phyloP scores from a whole-genome alignment of 768 basidiomycete species.

The Leccinum barrowsii region DNA sequence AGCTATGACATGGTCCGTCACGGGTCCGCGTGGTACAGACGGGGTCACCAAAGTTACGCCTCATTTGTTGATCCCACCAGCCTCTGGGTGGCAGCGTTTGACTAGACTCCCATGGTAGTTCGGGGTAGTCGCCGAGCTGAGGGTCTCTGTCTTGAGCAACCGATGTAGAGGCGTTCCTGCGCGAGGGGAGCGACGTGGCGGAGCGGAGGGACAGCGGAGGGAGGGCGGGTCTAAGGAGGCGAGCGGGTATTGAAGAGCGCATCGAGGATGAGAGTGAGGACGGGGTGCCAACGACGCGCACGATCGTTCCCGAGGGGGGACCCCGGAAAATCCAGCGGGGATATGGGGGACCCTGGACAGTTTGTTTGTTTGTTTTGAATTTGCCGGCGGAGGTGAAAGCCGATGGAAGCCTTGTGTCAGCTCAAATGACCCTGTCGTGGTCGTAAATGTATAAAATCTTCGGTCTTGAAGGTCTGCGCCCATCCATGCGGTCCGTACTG shows the following conservation, averaged over 20 bases:
- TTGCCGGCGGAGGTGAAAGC: slow-evolving; percentile 11
- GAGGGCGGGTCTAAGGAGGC: slow-evolving; percentile 15
- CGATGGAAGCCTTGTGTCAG: slow-evolving; percentile 7
- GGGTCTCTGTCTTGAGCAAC: slow-evolving; percentile 48
- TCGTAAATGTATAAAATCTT: slow-evolving; percentile 15
- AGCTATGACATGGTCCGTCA: slow-evolving; percentile 7
- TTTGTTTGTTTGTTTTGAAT: slow-evolving; percentile 1
- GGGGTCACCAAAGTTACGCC: slow-evolving; percentile 79
- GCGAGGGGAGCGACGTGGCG: background rate
- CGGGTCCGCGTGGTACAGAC: slow-evolving; percentile 38
- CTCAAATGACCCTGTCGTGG: slow-evolving; percentile 18
- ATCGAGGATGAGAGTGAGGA: slow-evolving; percentile 16
- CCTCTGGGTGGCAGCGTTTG: slow-evolving; percentile 61
- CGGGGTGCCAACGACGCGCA: background rate
- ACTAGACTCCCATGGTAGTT: slow-evolving; percentile 62
- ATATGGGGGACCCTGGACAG: slow-evolving; percentile 22
- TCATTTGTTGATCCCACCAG: slow-evolving; percentile 74
- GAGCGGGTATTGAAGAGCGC: slow-evolving; percentile 7
- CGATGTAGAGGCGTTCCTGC: slow-evolving; percentile 16
- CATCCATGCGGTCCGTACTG: slow-evolving; percentile 13
- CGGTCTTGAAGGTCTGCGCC: slow-evolving; percentile 15
- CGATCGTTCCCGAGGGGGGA: slow-evolving; percentile 11
- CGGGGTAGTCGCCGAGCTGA: slow-evolving; percentile 70
- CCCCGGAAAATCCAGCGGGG: slow-evolving; percentile 13
- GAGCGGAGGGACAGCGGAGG: background rate